Evolutionary conservation across 257 asterid genomes (phyloP), one percentile per base, ranked within the genome.

Genomic region (Misopates orontium): DNA sequence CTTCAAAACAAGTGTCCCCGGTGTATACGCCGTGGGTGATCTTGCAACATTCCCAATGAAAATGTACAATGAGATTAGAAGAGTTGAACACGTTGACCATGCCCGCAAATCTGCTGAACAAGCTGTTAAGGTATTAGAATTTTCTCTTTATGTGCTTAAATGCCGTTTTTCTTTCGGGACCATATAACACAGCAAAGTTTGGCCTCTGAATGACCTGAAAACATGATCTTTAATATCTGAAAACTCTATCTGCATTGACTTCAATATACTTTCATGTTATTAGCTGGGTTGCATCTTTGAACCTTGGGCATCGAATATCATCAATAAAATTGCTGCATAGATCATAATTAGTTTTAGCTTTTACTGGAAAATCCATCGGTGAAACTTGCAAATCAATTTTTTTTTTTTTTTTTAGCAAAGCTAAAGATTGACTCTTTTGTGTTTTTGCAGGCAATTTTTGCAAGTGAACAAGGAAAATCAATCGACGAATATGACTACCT

Each of bases 41-140:
- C 95, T 87, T 75, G 97, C 98, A 51, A 85, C 98, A 12, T 92
- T 92, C 78, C 98, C 98, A 59, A 54, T 92, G 89, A 89, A 92
- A 75, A 62, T 89, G 75, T 89, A 78, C 83, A 83, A 80, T 66
- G 97, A 92, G 45, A 55, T 75, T 15, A 81, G 97, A 78, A 87
- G 98, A 80, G 96, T 89, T 36, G 98, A 92, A 68, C 98, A 92
- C 48, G 95, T 92, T 49, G 98, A 89, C 73, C 98, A 92, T 76
- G 83, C 97, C 36, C 97, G 98, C 66, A 89, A 87, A 79, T 92
- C 96, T 64, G 98, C 98, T 61, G 98, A 92, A 81, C 97, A 92
- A 60, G 97, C 98, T 69, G 97, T 85, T 21, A 92, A 89, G 98
- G 98, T 92, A 77, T 40, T 32, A 45, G 20, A 22, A 39, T 12